phyloP scores from a whole-genome alignment of 2,329 filamentous ascomycete species.

The Drechslerella stenobrocha region DNA sequence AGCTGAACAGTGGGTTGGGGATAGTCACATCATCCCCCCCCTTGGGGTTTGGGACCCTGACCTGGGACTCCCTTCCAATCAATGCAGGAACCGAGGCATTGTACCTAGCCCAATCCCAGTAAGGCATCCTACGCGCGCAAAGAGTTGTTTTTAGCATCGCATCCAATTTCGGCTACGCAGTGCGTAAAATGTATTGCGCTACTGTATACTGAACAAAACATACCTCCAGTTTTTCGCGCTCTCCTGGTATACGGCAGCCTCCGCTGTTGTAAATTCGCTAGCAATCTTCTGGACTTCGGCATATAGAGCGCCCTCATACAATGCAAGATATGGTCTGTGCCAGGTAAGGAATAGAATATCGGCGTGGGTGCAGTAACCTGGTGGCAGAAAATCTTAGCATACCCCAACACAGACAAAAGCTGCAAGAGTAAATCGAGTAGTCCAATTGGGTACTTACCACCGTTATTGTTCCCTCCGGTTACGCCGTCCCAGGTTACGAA shows the following conservation, averaged over 20 bases:
- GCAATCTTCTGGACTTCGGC: conserved; percentile 37
- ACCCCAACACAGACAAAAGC: too few relatives aligned
- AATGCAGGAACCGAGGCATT: conserved; percentile 54
- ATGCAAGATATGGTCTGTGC: conserved; percentile 77
- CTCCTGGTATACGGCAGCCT: conserved; percentile 13
- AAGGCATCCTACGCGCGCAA: conserved; percentile 52
- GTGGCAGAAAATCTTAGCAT: conserved; percentile 46
- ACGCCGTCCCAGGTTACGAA: conserved; percentile 43
- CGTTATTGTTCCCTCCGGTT: conserved; percentile 36
- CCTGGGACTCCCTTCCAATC: conserved; percentile 43
- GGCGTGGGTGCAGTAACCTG: conserved; percentile 76
- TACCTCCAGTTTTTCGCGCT: conserved; percentile 30
- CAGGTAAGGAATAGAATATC: conserved; percentile 77
- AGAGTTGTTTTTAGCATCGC: conserved; percentile 15
- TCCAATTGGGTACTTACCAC: too few relatives aligned
- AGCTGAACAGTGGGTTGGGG: conserved; percentile 66
- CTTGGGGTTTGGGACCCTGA: conserved; percentile 63
- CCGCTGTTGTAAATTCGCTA: conserved; percentile 14
- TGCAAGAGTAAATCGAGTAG: too few relatives aligned
- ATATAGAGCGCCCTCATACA: conserved; percentile 53
- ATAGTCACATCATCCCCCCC: conserved; percentile 62
- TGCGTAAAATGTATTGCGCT: too few relatives aligned
- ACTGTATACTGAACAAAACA: too few relatives aligned
- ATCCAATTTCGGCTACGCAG: background rate
- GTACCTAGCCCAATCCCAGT: conserved; percentile 60